Evolutionary conservation across 306 rosid genomes (phyloP).

Genomic region (Trifolium repens): DNA sequence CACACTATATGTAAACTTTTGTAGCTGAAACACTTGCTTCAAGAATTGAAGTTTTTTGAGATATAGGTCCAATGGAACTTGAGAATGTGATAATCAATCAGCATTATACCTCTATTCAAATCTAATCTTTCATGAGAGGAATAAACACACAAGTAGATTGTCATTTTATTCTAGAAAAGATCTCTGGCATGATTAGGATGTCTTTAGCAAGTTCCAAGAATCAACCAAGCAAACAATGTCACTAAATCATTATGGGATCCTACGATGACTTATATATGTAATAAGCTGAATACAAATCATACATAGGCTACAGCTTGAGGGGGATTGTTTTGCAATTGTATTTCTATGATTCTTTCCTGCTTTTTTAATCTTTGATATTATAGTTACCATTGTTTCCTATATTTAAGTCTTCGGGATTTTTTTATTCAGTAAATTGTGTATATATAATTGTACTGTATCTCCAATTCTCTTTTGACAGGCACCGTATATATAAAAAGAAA

Average conservation of each 20-base stretch:
- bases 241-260: neutral
- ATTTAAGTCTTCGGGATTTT: neutral
- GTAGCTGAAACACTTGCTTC: slow-evolving; percentile 1
- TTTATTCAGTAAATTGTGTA: slow-evolving; percentile 3
- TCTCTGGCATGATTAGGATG: neutral
- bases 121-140: neutral
- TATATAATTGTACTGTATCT: neutral
- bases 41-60: neutral
- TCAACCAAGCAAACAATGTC: neutral
- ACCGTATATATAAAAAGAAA: slow-evolving; percentile 4
- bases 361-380: neutral
- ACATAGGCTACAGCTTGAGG: slow-evolving; percentile 1
- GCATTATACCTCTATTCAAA: neutral
- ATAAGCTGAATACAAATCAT: neutral
- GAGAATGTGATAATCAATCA: neutral
- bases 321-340: neutral
- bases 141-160: slow-evolving; percentile 5
- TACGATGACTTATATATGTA: neutral
- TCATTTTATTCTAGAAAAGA: slow-evolving; percentile 5
- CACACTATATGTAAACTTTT: neutral
- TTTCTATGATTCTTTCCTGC: neutral
- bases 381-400: neutral
- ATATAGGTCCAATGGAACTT: neutral
- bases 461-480: too few species aligned
- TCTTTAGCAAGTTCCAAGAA: neutral